Evolutionary conservation across 2,329 filamentous ascomycete species (phyloP), one percentile per base, ranked within the genome.

Genomic region (Cucurbitaria berberidis): DNA sequence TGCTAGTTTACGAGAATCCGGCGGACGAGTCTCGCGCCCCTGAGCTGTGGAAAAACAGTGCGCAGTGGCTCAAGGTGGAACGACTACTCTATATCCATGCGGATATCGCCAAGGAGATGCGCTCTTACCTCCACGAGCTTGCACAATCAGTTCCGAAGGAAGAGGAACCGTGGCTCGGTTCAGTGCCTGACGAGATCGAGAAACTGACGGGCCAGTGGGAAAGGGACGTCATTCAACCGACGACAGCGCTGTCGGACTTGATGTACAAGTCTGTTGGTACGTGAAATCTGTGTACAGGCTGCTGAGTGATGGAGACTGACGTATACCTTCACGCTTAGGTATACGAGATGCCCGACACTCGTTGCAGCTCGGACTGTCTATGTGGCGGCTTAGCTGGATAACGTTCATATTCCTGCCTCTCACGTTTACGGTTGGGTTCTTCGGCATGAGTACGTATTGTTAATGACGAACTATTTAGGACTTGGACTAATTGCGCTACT

Each of bases 371-470:
- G 78, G 79, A 5, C 66, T 80, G 3, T 76, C 72, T 59, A 82
- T 82, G 80, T 80, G 75, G 79, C 73, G 86, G 19, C 81, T 87
- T 15, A 83, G 85, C 40, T 87, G 86, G 45, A 89, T 87, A 15
- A 89, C 88, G 45, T 90, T 93, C 70, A 93, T 93, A 71, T 80
- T 91, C 66, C 86, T 90, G 69, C 84, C 81, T 0, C 67, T 83
- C 9, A 83, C 80, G 0, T 82, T 82, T 56, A 74, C 81, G 13
- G 74, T 73, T 3, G 77, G 77, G 10, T 78, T 81, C 63, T 81
- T 80, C 55, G 80, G 79, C 36, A 82, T 82, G 80, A 82, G 34
- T 36, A 21, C n/a, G 34, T 36, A n/a, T 8, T n/a, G n/a, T 21
- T 11, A 36, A 8, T 18, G n/a, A 13, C 27, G n/a, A 36, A 18